Percentiles rank a stretch among this genome's conserved stretches.
Evolutionary conservation across 2,329 filamentous ascomycete species (phyloP).

Genomic region (Anthostomella pinea): DNA sequence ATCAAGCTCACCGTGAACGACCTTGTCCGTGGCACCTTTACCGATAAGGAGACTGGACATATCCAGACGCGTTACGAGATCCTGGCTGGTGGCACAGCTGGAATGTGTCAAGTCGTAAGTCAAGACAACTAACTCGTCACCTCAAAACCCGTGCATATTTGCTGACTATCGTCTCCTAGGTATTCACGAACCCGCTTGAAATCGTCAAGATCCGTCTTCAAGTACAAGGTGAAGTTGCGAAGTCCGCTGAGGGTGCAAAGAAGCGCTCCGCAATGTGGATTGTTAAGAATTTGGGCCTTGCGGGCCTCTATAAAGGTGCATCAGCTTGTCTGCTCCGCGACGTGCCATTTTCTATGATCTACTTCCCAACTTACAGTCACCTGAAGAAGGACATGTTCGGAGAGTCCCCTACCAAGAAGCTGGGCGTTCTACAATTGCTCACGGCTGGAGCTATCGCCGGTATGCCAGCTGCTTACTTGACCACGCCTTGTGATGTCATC

Average conservation of each 20-base stretch:
- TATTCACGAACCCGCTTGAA: slow-evolving; percentile 96
- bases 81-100: slow-evolving; percentile 82
- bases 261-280: slow-evolving; percentile 98
- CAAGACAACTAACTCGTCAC: slow-evolving; percentile 6
- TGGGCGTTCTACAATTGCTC: slow-evolving; percentile 86
- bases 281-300: slow-evolving; percentile 86
- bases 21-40: slow-evolving; percentile 73
- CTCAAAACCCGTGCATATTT: too few species aligned
- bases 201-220: slow-evolving; percentile 99
- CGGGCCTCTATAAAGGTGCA: slow-evolving; percentile 95
- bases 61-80: slow-evolving; percentile 74
- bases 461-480: slow-evolving; percentile 91
- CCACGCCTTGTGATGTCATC: slow-evolving; percentile 97
- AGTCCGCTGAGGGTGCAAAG: slow-evolving; percentile 75
- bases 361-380: slow-evolving; percentile 96
- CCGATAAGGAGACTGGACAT: slow-evolving; percentile 67
- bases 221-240: slow-evolving; percentile 93
- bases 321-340: slow-evolving; percentile 92
- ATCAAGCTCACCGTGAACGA: slow-evolving; percentile 99
- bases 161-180: slow-evolving; percentile 38
- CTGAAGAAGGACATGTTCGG: slow-evolving; percentile 93
- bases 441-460: slow-evolving; percentile 92
- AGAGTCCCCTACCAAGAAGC: slow-evolving; percentile 80
- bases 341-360: slow-evolving; percentile 97
- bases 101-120: slow-evolving; percentile 93